Conservation (phyloP, 306 rosid species). For the Pterocarpus santalinus region DNA sequence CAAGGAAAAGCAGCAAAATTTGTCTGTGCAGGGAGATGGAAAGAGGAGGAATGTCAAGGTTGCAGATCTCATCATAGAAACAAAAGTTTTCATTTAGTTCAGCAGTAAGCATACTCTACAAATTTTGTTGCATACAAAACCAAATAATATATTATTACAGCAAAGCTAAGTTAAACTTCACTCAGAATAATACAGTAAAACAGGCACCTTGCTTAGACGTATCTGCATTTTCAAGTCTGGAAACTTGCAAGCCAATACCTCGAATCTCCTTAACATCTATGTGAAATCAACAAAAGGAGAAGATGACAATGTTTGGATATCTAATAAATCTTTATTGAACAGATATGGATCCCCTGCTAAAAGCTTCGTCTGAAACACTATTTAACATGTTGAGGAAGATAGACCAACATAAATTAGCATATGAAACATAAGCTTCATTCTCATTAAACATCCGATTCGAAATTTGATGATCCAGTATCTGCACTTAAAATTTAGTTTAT, state of each 20-base stretch:
- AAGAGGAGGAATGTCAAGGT: constrained; percentile 15
- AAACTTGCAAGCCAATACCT: constrained; percentile 94
- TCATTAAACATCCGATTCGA: constrained; percentile 22
- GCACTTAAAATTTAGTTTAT: background rate
- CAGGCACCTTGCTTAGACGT: constrained; percentile 75
- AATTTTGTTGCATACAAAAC: background rate
- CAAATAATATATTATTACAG: constrained; percentile 29
- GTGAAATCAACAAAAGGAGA: constrained; percentile 46
- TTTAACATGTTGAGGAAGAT: constrained; percentile 13
- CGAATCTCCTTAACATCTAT: constrained; percentile 93
- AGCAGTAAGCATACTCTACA: constrained; percentile 3
- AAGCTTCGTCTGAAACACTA: constrained; percentile 32
- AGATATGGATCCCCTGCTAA: constrained; percentile 20
- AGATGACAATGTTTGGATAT: constrained; percentile 33
- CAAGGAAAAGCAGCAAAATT: constrained; percentile 31
- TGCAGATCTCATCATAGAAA: constrained; percentile 38
- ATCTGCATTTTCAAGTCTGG: constrained; percentile 79
- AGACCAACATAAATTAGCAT: constrained; percentile 7
- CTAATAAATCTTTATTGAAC: constrained; percentile 29
- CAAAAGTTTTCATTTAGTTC: constrained; percentile 21
- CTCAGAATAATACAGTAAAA: constrained; percentile 35
- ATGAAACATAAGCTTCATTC: background rate
- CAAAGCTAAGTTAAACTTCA: constrained; percentile 11
- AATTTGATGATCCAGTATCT: background rate
- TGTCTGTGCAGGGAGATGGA: constrained; percentile 4